phyloP scores from a whole-genome alignment of 2,329 filamentous ascomycete genomes.

The Aspergillus alliaceus region DNA sequence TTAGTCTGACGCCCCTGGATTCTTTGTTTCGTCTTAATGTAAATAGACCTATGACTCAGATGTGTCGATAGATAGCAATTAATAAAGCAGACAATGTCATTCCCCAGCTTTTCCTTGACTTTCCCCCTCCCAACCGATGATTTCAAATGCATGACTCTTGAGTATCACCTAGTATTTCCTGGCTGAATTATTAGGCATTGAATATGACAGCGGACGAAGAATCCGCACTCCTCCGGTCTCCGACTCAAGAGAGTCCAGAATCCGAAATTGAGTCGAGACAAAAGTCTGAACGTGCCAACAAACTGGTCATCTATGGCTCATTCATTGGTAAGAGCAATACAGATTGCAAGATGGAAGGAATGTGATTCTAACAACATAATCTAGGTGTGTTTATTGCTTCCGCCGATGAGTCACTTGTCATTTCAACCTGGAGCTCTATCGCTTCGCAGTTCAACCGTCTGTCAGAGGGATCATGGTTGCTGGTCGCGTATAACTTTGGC shows the following conservation, averaged over 20 bases:
- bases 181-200: background rate
- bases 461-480: slow-evolving; percentile 43
- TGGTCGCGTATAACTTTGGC: slow-evolving; percentile 45
- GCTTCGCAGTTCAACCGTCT: slow-evolving; percentile 47
- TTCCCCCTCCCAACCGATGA: background rate
- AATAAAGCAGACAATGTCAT: background rate
- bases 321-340: background rate
- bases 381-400: slow-evolving; percentile 61
- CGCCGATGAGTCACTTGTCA: slow-evolving; percentile 60
- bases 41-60: background rate
- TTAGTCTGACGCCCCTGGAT: background rate
- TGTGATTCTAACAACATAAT: background rate
- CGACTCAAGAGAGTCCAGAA: background rate
- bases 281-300: background rate
- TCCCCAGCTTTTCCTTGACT: rapidly evolving
- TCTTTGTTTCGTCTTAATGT: background rate
- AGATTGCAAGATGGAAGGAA: too few relatives aligned
- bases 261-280: background rate
- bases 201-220: slow-evolving; percentile 1
- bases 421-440: slow-evolving; percentile 61
- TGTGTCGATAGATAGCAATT: background rate
- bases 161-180: too few relatives aligned
- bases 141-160: background rate
- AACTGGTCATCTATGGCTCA: background rate
- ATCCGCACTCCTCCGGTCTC: background rate